Conservation (phyloP, 306 rosid genomes). For the Prunus mongolica region DNA sequence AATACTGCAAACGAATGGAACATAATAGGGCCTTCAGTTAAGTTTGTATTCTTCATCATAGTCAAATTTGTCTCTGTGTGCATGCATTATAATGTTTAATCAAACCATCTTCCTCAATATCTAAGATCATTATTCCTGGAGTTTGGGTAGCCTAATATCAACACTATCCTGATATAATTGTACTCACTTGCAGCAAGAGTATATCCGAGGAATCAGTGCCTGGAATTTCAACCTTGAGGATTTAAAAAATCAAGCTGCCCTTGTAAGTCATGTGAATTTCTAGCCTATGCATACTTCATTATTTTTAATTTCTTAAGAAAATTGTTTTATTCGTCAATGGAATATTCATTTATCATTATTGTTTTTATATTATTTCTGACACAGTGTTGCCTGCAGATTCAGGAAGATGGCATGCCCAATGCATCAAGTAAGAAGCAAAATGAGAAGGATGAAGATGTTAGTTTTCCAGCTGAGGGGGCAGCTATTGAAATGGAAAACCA, state of each 20-base stretch:
- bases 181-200: constrained; percentile 75
- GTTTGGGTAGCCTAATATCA: not conserved
- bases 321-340: not conserved
- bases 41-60: not conserved
- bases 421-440: constrained; percentile 36
- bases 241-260: constrained; percentile 94
- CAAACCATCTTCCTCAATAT: not conserved
- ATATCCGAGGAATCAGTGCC: constrained; percentile 99
- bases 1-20: not conserved
- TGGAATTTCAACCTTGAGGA: constrained; percentile 99
- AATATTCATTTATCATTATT: not conserved
- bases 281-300: not conserved
- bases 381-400: constrained; percentile 56
- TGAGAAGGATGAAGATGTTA: constrained; percentile 36
- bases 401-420: constrained; percentile 59
- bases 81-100: not conserved
- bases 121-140: not conserved
- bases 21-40: not conserved
- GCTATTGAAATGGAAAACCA: constrained; percentile 42
- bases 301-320: not conserved
- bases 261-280: constrained; percentile 54
- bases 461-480: constrained; percentile 41
- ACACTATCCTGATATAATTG: constrained; percentile 7
- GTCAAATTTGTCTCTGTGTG: not conserved
- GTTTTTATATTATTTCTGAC: not conserved